A percentile compares a stretch with the other conserved stretches of the same genome.
Conservation (phyloP, 2,329 filamentous ascomycete species). For the Cytospora leucostoma region DNA sequence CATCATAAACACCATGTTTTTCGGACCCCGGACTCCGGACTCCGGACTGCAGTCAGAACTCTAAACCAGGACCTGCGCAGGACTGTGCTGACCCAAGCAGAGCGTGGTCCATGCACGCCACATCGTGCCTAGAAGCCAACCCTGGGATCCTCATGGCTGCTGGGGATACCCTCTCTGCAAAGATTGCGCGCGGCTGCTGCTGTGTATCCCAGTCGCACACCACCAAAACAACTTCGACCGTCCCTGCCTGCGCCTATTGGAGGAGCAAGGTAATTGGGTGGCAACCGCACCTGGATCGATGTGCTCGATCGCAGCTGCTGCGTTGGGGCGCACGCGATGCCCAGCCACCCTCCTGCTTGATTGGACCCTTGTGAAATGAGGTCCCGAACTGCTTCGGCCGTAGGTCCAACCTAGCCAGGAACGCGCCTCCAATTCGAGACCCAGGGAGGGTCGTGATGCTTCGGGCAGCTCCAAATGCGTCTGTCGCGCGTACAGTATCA, state of each 20-base stretch:
- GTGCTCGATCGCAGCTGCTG: background rate
- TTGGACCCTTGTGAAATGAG: conserved; percentile 20
- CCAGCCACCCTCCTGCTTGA: conserved; percentile 14
- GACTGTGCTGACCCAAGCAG: conserved; percentile 9
- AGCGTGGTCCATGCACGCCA: conserved; percentile 11
- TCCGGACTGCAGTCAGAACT: conserved; percentile 5
- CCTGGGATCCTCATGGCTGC: background rate
- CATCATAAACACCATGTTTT: background rate
- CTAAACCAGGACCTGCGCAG: background rate
- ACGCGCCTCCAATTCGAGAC: background rate
- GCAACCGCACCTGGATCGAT: conserved; percentile 14
- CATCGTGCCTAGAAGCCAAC: background rate
- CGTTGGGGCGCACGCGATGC: background rate
- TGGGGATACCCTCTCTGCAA: conserved; percentile 2
- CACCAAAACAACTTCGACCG: background rate
- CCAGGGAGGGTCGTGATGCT: background rate
- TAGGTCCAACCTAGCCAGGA: background rate
- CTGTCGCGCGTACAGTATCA: background rate
- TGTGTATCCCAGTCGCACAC: conserved; percentile 1
- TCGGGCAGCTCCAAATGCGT: background rate
- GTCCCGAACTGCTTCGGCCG: conserved; percentile 11
- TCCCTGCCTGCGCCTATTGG: background rate
- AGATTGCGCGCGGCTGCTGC: background rate
- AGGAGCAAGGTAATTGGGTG: background rate
- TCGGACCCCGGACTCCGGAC: background rate